Conservation (phyloP, 2,329 filamentous ascomycete species). For the Sarocladiaceae sp. region DNA sequence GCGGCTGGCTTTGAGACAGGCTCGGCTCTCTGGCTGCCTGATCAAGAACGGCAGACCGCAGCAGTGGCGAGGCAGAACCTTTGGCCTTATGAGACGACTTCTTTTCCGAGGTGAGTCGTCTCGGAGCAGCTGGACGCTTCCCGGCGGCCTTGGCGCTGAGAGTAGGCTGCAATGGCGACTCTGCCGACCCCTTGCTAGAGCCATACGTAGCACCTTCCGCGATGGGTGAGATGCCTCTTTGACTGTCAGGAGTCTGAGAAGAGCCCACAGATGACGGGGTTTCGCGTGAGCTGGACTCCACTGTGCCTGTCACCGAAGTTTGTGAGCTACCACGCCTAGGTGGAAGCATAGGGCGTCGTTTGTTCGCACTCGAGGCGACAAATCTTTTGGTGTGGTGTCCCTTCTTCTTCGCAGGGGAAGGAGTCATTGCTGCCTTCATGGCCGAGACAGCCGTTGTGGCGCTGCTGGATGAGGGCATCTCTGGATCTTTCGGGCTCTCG, state of each 20-base stretch:
- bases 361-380: slow-evolving; percentile 37
- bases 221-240: not conserved
- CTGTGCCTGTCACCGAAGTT: slow-evolving; percentile 30
- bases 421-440: slow-evolving; percentile 19
- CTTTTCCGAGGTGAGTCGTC: slow-evolving; percentile 14
- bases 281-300: slow-evolving; percentile 28
- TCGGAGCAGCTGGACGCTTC: slow-evolving; percentile 34
- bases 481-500: slow-evolving; percentile 26
- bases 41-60: slow-evolving; percentile 1
- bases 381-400: slow-evolving; percentile 29
- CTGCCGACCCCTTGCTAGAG: not conserved
- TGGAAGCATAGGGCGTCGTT: slow-evolving; percentile 37
- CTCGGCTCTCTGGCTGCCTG: slow-evolving; percentile 1
- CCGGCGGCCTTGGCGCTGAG: slow-evolving; percentile 42
- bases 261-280: slow-evolving; percentile 17
- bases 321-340: slow-evolving; percentile 42
- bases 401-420: slow-evolving; percentile 24
- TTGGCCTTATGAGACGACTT: slow-evolving; percentile 12
- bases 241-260: slow-evolving; percentile 2
- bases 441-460: slow-evolving; percentile 26
- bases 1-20: slow-evolving; percentile 18
- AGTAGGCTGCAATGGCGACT: not conserved
- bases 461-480: slow-evolving; percentile 35
- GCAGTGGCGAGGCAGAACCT: not conserved
- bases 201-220: not conserved